These are phyloP conservation scores for Cucurbitaria berberidis DNA, from an alignment of 2,329 filamentous ascomycete species.

Conservation along the genomic window DNA sequence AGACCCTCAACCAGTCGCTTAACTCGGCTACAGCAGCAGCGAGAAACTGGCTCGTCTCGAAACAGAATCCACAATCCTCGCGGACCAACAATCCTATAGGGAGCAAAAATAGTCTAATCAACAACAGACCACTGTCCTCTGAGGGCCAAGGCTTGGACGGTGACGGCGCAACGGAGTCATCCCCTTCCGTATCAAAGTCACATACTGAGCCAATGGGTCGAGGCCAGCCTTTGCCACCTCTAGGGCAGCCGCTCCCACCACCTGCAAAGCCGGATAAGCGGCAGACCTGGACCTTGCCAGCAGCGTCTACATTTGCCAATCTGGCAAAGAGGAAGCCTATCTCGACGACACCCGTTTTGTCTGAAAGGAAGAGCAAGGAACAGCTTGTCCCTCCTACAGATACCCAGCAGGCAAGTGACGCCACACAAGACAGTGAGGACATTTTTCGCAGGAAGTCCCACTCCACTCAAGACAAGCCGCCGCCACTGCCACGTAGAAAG, in stretches of 20 bases:
- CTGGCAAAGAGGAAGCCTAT: conserved; percentile 71
- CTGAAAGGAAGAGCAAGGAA: conserved; percentile 13
- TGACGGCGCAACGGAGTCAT: conserved; percentile 9
- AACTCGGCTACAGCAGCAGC: conserved; percentile 61
- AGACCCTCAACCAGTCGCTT: conserved; percentile 44
- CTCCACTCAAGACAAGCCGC: background rate
- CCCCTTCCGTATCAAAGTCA: conserved; percentile 25
- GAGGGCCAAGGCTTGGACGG: conserved; percentile 15
- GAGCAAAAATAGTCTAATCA: conserved; percentile 17
- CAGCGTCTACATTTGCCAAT: conserved; percentile 47
- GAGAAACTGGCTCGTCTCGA: conserved; percentile 64
- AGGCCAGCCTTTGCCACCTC: conserved; percentile 80
- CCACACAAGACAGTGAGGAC: conserved; percentile 7
- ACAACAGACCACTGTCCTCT: conserved; percentile 14
- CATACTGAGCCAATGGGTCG: conserved; percentile 77
- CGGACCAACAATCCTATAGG: conserved; percentile 3
- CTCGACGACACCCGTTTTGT: background rate
- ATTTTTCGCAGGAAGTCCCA: conserved; percentile 11
- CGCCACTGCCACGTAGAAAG: conserved; percentile 9
- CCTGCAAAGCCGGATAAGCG: conserved; percentile 67
- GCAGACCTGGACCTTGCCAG: conserved; percentile 55
- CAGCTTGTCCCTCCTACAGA: conserved; percentile 11
- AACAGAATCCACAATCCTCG: conserved; percentile 45
- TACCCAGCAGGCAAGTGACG: conserved; percentile 4
- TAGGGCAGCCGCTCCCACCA: conserved; percentile 76